Evolutionary conservation across 2,329 filamentous ascomycete genomes (phyloP).

Genomic region (Epichloe brachyelytri): DNA sequence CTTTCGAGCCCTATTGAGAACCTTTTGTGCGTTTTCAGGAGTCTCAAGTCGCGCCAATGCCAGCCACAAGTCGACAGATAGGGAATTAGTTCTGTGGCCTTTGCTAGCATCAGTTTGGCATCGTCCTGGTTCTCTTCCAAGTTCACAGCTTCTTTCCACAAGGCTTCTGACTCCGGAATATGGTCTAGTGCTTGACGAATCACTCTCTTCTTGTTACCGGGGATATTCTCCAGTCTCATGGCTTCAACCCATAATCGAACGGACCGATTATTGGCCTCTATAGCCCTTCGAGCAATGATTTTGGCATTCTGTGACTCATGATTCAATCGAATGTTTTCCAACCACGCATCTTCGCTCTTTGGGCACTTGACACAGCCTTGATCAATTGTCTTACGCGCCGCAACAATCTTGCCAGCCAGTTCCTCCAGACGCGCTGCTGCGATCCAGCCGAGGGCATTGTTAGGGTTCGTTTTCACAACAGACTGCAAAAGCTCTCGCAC

Average conservation of each 20-base stretch:
- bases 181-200: conserved; percentile 83
- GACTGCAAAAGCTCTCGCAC: conserved; percentile 88
- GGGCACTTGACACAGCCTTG: conserved; percentile 84
- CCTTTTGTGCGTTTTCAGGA: conserved; percentile 83
- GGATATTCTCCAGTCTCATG: conserved; percentile 78
- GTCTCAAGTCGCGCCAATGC: conserved; percentile 82
- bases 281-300: conserved; percentile 85
- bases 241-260: conserved; percentile 90
- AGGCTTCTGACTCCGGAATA: conserved; percentile 81
- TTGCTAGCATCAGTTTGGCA: conserved; percentile 77
- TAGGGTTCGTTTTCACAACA: conserved; percentile 92
- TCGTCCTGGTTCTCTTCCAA: conserved; percentile 83
- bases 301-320: conserved; percentile 79
- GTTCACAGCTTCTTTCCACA: conserved; percentile 98
- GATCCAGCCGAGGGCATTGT: conserved; percentile 91
- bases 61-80: conserved; percentile 91
- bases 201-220: conserved; percentile 80
- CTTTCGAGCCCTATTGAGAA: conserved; percentile 89
- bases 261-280: conserved; percentile 80
- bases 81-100: conserved; percentile 92
- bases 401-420: conserved; percentile 79
- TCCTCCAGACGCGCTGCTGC: conserved; percentile 88
- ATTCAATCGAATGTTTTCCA: conserved; percentile 90
- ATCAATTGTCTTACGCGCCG: conserved; percentile 77
- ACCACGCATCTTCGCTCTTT: conserved; percentile 88